Evolutionary conservation across 2,329 filamentous ascomycete species (phyloP).

Genomic region (Colletotrichum sp.): DNA sequence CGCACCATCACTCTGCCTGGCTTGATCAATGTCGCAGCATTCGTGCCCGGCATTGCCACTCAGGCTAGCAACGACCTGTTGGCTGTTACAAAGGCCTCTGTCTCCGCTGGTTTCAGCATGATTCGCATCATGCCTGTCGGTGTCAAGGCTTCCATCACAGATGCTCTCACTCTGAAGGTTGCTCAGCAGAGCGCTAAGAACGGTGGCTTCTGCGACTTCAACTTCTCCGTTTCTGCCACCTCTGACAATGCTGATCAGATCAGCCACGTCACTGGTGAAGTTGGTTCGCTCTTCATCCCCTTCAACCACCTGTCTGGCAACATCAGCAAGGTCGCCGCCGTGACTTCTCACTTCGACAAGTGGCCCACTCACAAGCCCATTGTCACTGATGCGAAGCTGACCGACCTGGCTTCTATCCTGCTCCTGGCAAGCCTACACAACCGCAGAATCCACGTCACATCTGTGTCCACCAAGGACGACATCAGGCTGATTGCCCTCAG

Average conservation of each 20-base stretch:
- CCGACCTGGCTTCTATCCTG: conserved; percentile 80
- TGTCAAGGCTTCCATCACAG: conserved; percentile 73
- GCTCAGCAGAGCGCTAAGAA: conserved; percentile 74
- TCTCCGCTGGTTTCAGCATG: conserved; percentile 81
- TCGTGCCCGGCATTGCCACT: conserved; percentile 75
- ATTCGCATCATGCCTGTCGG: conserved; percentile 80
- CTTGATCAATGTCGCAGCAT: conserved; percentile 79
- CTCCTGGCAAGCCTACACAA: conserved; percentile 79
- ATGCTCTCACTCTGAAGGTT: conserved; percentile 71
- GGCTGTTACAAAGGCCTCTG: conserved; percentile 73
- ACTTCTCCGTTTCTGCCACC: conserved; percentile 78
- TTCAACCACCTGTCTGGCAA: conserved; percentile 84
- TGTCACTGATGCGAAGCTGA: conserved; percentile 80
- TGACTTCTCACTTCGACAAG: conserved; percentile 78
- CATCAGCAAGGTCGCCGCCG: conserved; percentile 82
- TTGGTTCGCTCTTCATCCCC: conserved; percentile 81
- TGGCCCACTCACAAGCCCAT: conserved; percentile 83
- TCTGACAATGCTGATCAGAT: conserved; percentile 78
- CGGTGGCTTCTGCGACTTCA: conserved; percentile 77
- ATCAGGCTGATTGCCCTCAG: conserved; percentile 78
- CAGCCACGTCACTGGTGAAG: conserved; percentile 72
- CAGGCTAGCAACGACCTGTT: conserved; percentile 71
- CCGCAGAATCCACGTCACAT: conserved; percentile 80
- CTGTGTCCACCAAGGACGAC: conserved; percentile 81
- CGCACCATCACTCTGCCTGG: conserved; percentile 76